A percentile compares a stretch with the other conserved stretches of the same genome.
phyloP scores from a whole-genome alignment of 305 asterid genomes.

The Stenogyne calaminthoides region DNA sequence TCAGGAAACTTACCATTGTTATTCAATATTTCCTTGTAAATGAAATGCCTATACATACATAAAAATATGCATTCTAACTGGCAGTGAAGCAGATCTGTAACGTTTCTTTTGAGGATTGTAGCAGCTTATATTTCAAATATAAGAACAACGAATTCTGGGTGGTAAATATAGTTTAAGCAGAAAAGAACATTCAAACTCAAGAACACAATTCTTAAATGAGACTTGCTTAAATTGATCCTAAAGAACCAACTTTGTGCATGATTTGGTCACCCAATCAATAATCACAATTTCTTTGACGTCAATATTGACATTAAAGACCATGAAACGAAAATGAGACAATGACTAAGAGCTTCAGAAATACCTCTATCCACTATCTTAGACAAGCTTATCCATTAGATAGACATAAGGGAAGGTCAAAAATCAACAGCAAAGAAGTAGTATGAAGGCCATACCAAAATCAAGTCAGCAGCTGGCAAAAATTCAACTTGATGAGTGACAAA shows the following conservation, averaged over 20 bases:
- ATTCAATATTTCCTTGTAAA: not conserved
- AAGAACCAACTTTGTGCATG: not conserved
- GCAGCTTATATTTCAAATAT: not conserved
- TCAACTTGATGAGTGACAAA: slow-evolving; percentile 97
- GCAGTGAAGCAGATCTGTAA: not conserved
- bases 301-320: not conserved
- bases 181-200: not conserved
- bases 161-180: not conserved
- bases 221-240: not conserved
- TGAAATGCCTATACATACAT: not conserved
- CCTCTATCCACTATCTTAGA: slow-evolving; percentile 8
- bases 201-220: not conserved
- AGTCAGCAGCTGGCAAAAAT: slow-evolving; percentile 87
- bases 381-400: slow-evolving; percentile 16
- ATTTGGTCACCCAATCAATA: not conserved
- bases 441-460: slow-evolving; percentile 74
- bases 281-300: slow-evolving; percentile 4
- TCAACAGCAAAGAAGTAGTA: slow-evolving; percentile 8
- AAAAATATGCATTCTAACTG: not conserved
- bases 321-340: not conserved
- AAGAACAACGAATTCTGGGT: not conserved
- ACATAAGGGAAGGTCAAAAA: slow-evolving; percentile 10
- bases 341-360: not conserved
- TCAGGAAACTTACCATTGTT: not conserved
- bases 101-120: not conserved